Evolutionary conservation across 2,329 filamentous ascomycete species (phyloP).

Genomic region (Fusarium irregulare): DNA sequence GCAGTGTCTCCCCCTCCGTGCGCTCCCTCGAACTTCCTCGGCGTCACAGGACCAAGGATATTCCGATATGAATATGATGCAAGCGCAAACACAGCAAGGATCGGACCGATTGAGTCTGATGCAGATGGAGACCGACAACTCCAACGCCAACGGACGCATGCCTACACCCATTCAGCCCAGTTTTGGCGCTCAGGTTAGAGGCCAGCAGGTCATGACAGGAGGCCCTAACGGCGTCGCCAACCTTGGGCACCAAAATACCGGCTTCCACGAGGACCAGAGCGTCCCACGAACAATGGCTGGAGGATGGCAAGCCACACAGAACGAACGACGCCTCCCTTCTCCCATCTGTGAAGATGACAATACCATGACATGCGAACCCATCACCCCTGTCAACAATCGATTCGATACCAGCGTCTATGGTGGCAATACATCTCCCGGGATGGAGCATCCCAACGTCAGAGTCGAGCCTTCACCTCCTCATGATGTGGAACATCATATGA

Average conservation of each 20-base stretch:
- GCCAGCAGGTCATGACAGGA: slow-evolving; percentile 57
- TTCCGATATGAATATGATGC: slow-evolving; percentile 64
- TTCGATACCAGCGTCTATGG: slow-evolving; percentile 50
- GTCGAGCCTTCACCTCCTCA: slow-evolving; percentile 47
- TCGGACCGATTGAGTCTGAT: slow-evolving; percentile 19
- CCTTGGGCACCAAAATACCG: slow-evolving; percentile 55
- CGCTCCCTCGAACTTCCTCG: slow-evolving; percentile 52
- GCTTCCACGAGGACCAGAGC: slow-evolving; percentile 55
- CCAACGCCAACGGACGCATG: slow-evolving; percentile 55
- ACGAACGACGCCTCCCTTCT: slow-evolving; percentile 66
- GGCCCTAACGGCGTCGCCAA: slow-evolving; percentile 52
- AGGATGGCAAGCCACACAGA: slow-evolving; percentile 66
- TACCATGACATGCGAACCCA: slow-evolving; percentile 53
- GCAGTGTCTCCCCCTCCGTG: slow-evolving; percentile 63
- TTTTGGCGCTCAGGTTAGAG: slow-evolving; percentile 66
- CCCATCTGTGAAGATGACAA: slow-evolving; percentile 70
- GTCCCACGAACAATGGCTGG: slow-evolving; percentile 62
- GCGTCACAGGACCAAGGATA: slow-evolving; percentile 44
- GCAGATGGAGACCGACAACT: slow-evolving; percentile 31
- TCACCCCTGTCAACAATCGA: slow-evolving; percentile 48
- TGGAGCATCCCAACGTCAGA: slow-evolving; percentile 27
- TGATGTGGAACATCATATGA: slow-evolving; percentile 56
- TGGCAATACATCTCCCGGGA: slow-evolving; percentile 39
- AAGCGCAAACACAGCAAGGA: slow-evolving; percentile 48
- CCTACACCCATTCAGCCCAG: slow-evolving; percentile 70